Conservation (phyloP, 2,329 filamentous ascomycete species). For the Alternaria brassicicola region DNA sequence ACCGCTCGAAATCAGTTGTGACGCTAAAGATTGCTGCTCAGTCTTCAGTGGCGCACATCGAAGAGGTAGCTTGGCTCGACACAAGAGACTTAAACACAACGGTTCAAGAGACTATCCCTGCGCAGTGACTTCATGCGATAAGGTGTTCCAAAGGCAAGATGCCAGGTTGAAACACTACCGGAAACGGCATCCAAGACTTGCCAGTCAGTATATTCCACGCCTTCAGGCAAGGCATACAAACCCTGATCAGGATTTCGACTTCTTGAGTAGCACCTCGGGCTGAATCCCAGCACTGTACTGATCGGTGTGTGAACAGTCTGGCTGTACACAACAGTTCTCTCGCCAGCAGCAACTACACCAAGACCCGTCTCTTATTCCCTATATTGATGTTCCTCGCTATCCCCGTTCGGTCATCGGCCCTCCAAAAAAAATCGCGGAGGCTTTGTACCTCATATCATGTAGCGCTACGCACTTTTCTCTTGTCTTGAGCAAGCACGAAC, state of each 20-base stretch:
- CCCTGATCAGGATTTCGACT: neutral
- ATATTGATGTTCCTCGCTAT: neutral
- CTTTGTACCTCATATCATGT: neutral
- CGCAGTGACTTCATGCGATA: neutral
- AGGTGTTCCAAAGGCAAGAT: neutral
- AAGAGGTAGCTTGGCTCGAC: neutral
- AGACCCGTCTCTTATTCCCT: neutral
- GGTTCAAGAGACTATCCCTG: neutral
- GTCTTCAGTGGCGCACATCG: neutral
- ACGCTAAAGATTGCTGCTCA: neutral
- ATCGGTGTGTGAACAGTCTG: neutral
- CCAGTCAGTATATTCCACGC: neutral
- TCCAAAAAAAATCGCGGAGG: rapidly evolving
- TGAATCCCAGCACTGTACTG: neutral
- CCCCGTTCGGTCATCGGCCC: neutral
- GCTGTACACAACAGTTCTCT: neutral
- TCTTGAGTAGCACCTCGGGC: neutral
- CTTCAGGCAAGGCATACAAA: neutral
- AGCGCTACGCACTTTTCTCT: neutral
- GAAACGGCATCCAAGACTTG: neutral
- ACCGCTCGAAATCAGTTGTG: neutral
- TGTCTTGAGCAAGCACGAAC: neutral
- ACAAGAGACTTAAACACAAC: neutral
- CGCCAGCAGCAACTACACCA: neutral
- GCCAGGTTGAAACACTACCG: neutral